Evolutionary conservation across 1,284 basidiomycete genomes (phyloP), one percentile per base, ranked within the genome.

Genomic region (Sparassis latifolia): DNA sequence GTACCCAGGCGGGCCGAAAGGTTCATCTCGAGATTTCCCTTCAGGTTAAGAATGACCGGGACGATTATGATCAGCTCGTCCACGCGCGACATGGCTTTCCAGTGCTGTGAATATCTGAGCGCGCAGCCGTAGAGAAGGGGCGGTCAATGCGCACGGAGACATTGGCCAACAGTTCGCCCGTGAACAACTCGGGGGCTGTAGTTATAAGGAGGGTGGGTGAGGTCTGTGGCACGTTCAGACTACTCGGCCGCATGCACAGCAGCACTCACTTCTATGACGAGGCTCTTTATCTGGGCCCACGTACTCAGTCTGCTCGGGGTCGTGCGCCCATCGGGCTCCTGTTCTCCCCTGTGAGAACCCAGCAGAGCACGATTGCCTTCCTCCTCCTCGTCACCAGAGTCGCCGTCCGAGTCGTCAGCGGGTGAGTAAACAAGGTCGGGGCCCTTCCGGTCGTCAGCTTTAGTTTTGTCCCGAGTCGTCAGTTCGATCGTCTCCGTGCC

Each of bases 31-130:
- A 98, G 79, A 61, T 97, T 97, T 12, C 96, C 96, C 65, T 97
- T 97, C 55, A 99, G 82, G 62, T 98, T 99, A 58, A 96, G 80
- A 28, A 98, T 75, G 59, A 97, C 94, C 9, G 96, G 95, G 5
- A 97, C 86, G 52, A 98, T 89, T 74, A 98, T 95, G 62, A 98
- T 95, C 51, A 98, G 84, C 67, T 99, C 95, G 74, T 97, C 89
- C 45, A 96, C 82, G 49, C 87, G 79, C 47, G 78, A 77, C 79
- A 99, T 96, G 41, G 94, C 92, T 52, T 76, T 78, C 94, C 94
- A 98, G 51, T 78, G 80, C 88, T 92, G 2, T 20, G 52, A 47
- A 20, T 52, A 38, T 43, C 20, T 31, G 9, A 50, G 33, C 42
- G 51, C 30, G 29, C 32, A 27, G 20, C 12, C 7, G 6, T 37